Conservation (phyloP, 768 basidiomycete species). For the Vishniacozyma victoriae region DNA sequence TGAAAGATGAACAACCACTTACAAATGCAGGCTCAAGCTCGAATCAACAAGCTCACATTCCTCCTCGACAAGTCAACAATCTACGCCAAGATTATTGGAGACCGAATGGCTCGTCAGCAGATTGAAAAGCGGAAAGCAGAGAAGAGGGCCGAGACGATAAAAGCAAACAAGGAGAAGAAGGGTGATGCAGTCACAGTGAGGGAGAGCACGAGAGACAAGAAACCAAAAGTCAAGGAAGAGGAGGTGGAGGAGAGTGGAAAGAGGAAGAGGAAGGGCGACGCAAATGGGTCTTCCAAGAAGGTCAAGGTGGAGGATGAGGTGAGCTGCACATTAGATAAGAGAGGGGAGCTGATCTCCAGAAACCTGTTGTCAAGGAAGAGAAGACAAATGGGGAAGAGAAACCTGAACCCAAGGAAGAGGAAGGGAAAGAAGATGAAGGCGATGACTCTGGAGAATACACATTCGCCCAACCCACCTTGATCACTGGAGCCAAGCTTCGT, state of each 20-base stretch:
- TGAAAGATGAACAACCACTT: not conserved
- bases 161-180: slow-evolving; percentile 42
- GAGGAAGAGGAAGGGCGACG: slow-evolving; percentile 21
- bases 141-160: slow-evolving; percentile 22
- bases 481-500: slow-evolving; percentile 81
- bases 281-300: slow-evolving; percentile 13
- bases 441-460: slow-evolving; percentile 26
- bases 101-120: slow-evolving; percentile 61
- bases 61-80: slow-evolving; percentile 70
- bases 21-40: slow-evolving; percentile 22
- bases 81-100: slow-evolving; percentile 66
- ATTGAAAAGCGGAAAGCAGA: slow-evolving; percentile 40
- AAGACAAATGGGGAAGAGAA: not conserved
- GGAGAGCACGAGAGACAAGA: slow-evolving; percentile 22
- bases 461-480: slow-evolving; percentile 60
- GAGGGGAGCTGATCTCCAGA: not conserved
- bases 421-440: slow-evolving; percentile 4
- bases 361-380: not conserved
- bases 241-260: slow-evolving; percentile 10
- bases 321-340: too few relatives aligned
- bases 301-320: slow-evolving; percentile 29
- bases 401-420: slow-evolving; percentile 8
- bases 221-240: slow-evolving; percentile 7
- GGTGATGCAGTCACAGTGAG: slow-evolving; percentile 7
- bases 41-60: slow-evolving; percentile 42